phyloP scores from a whole-genome alignment of 306 rosid species.

The Begonia fuchsioides region DNA sequence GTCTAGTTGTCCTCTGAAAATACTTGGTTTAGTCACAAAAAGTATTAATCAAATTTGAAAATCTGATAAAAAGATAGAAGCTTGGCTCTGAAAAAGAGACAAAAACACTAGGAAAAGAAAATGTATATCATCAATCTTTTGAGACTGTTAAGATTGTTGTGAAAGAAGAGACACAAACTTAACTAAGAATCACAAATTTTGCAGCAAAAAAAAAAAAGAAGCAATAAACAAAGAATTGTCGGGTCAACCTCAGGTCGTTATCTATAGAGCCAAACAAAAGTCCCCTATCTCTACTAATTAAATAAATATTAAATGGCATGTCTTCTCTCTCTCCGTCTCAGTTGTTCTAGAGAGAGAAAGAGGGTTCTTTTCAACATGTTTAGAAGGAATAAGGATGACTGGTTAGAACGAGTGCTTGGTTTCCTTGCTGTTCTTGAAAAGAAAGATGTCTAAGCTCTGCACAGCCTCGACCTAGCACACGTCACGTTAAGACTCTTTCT shows the following conservation, averaged over 20 bases:
- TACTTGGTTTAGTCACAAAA: constrained; percentile 3
- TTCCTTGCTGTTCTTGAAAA: constrained; percentile 21
- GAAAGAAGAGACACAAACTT: constrained; percentile 10
- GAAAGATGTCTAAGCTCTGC: constrained; percentile 41
- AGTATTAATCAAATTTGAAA: background rate
- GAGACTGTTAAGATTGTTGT: constrained; percentile 17
- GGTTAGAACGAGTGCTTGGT: constrained; percentile 11
- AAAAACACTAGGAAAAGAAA: background rate
- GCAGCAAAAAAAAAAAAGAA: too few relatives aligned
- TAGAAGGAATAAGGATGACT: background rate
- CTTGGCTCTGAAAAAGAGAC: constrained; percentile 3
- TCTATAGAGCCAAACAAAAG: constrained; percentile 15
- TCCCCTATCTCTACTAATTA: constrained; percentile 1
- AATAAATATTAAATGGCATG: background rate
- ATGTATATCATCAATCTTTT: background rate
- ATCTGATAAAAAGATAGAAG: background rate
- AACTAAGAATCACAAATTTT: background rate
- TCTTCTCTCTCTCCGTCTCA: too few relatives aligned
- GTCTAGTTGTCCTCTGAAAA: too few relatives aligned
- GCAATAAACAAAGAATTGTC: constrained; percentile 8
- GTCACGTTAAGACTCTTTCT: constrained; percentile 44
- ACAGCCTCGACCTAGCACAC: constrained; percentile 13
- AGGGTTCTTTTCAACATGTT: background rate
- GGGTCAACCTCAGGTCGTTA: constrained; percentile 50
- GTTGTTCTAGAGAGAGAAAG: background rate